Base-by-base conservation (phyloP, 192 early-diverging fungal genomes). In the Coemansia sp. region DNA sequence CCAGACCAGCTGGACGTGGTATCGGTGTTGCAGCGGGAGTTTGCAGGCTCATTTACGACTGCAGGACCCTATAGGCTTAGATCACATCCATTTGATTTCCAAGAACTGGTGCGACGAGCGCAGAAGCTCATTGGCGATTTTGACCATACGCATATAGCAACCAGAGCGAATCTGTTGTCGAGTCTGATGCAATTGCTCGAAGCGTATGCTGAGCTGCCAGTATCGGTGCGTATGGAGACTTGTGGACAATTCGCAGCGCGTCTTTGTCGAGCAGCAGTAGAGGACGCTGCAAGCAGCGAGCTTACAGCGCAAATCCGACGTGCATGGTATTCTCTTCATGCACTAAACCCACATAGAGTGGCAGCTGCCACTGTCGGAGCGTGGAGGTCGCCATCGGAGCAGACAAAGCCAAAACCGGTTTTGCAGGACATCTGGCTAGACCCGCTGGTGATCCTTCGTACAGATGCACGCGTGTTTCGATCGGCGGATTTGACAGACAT, bases 381-480 rank as follows among this genome's bases (percentile, higher is more conserved):
- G 9, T 81, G 72, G 73, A 52, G 65, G 15, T 45, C 54, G 11
- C 46, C 19, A 7, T 31, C 38, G 3, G 76, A 65, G 51, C 23
- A 40, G n/a, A 55, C 54, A 19, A 65, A 72, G 59, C 63, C 76
- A 7, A 58, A 50, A 16, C 43, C 69, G 14, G 47, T 53, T 16
- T 43, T 61, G 18, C 79, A 81, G 57, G 79, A 81, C 50, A 48
- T 81, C 5, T 81, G 79, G 68, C 65, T 83, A 30, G 76, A 86
- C 30, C 86, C 86, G 11, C 49, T 84, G 9, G 52, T 81, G 9
- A 14, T 88, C 15, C 82, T 88, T 15, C 69, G 79, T 30, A 64
- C 67, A 41, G 83, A 86, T 61, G 16, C 73, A 2, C 61, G 70
- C 23, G 64, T 88, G 26, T 82, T 88, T 40, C 53, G 73, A 47